Conservation (phyloP, 495 filamentous ascomycete genomes). For the Trichoderma asperelloides region DNA sequence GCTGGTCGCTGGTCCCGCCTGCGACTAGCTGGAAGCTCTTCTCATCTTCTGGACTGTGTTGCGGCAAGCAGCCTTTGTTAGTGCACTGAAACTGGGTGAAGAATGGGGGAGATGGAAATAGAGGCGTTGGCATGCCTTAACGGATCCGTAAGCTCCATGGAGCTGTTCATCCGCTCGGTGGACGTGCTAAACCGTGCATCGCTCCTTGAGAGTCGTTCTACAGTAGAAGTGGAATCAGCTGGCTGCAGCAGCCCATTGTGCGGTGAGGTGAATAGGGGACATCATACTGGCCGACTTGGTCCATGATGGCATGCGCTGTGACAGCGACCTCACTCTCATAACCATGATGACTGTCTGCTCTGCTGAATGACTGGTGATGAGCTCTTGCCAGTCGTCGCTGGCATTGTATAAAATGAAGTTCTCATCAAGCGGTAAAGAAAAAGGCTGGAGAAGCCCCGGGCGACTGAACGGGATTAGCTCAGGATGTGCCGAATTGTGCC, state of each 20-base stretch:
- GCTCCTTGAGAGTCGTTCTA: neutral
- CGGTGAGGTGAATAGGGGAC: neutral
- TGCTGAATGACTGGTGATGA: neutral
- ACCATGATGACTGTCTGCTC: conserved; percentile 1
- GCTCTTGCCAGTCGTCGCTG: neutral
- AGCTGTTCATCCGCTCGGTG: neutral
- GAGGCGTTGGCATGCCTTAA: neutral
- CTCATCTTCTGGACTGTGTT: neutral
- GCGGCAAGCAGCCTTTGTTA: neutral
- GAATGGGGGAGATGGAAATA: neutral
- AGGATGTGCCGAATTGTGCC: conserved; percentile 3
- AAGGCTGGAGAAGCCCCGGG: neutral
- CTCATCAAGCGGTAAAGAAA: conserved; percentile 2
- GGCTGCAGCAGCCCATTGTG: neutral
- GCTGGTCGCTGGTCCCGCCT: conserved; percentile 4
- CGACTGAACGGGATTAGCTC: neutral
- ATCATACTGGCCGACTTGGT: neutral
- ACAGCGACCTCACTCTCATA: conserved; percentile 5
- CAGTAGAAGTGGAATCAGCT: neutral
- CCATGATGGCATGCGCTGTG: neutral
- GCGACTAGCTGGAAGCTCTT: conserved; percentile 3
- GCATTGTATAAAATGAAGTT: conserved; percentile 1
- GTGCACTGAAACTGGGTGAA: neutral
- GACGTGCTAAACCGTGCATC: neutral
- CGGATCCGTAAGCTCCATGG: neutral